Conservation (phyloP, 2,329 filamentous ascomycete species). For the Ophiostoma ips region DNA sequence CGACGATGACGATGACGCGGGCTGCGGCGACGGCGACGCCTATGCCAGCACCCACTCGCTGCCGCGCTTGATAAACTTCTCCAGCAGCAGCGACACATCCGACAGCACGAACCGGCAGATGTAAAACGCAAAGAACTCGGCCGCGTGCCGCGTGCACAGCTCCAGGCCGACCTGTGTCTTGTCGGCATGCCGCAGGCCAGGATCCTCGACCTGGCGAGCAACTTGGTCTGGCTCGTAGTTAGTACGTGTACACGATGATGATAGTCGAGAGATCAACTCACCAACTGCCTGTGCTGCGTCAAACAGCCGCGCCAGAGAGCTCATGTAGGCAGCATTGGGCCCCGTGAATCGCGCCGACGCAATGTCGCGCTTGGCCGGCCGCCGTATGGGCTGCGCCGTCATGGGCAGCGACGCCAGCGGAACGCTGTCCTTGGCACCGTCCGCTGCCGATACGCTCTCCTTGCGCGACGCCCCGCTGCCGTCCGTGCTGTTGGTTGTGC, state of each 20-base stretch:
- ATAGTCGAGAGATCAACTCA: slow-evolving; percentile 32
- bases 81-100: slow-evolving; percentile 71
- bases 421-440: not conserved
- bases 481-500: slow-evolving; percentile 30
- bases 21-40: too few species aligned
- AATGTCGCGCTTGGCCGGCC: slow-evolving; percentile 59
- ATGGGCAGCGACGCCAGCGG: slow-evolving; percentile 61
- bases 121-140: slow-evolving; percentile 96
- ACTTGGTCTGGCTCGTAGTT: slow-evolving; percentile 61
- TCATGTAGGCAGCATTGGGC: slow-evolving; percentile 84
- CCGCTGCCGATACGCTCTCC: slow-evolving; percentile 37
- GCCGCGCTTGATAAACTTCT: slow-evolving; percentile 94
- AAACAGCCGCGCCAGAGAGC: slow-evolving; percentile 74
- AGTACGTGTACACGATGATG: not conserved
- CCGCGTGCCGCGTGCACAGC: slow-evolving; percentile 80
- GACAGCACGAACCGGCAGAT: slow-evolving; percentile 87
- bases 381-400: slow-evolving; percentile 50
- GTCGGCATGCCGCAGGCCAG: slow-evolving; percentile 78
- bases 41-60: slow-evolving; percentile 70
- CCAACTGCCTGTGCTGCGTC: slow-evolving; percentile 87
- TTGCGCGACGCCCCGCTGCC: slow-evolving; percentile 8
- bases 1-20: too few species aligned
- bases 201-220: slow-evolving; percentile 88
- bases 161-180: slow-evolving; percentile 93
- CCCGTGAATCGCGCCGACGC: slow-evolving; percentile 59